Evolutionary conservation across 139 green algal species (phyloP), one percentile per base, ranked within the genome.

Genomic region (Asterochloris sp.): DNA sequence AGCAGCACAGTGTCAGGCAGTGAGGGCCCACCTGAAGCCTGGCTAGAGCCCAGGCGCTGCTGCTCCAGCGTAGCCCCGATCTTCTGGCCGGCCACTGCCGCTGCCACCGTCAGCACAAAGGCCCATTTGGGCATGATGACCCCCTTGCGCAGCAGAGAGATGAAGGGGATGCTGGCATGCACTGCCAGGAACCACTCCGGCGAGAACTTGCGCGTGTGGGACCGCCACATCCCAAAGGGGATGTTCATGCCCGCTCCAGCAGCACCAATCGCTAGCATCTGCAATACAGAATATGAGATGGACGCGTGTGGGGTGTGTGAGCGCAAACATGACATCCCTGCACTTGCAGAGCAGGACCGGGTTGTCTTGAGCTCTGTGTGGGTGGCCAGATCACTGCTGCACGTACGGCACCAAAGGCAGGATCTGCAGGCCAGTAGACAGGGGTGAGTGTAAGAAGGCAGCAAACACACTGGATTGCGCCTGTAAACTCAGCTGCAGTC

Each of bases 191-290:
- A 94, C 95, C 95, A 98, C 62, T 87, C 84, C 0, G 89, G 83
- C 0, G 87, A 93, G 85, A 98, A 98, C 88, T 98, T 98, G 27
- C 89, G 79, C 16, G 82, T 89, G 87, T 98, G 92, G 85, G 95
- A 94, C 0, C 95, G 88, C 91, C 78, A 88, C 74, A 90, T 87
- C 38, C 95, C 95, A 79, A 89, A 95, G 0, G 95, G 95, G 61
- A 98, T 69, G 83, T 98, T 98, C 28, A 92, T 79, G 0, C 79
- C 74, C 16, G 91, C 80, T 0, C 92, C 83, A 8, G 88, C 84
- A n/a, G 83, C 85, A 8, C 81, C 86, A 21, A 98, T 88, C 1
- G 82, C 83, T 62, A 54, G 6, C 38, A 54, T 54, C 38, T 54
- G 38, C 38, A 54, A 2, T 10, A 73, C 19, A 24, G 66, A 24